These are phyloP conservation scores for Russula olivacea DNA, from an alignment of 768 basidiomycete genomes.

Conservation along the genomic window DNA sequence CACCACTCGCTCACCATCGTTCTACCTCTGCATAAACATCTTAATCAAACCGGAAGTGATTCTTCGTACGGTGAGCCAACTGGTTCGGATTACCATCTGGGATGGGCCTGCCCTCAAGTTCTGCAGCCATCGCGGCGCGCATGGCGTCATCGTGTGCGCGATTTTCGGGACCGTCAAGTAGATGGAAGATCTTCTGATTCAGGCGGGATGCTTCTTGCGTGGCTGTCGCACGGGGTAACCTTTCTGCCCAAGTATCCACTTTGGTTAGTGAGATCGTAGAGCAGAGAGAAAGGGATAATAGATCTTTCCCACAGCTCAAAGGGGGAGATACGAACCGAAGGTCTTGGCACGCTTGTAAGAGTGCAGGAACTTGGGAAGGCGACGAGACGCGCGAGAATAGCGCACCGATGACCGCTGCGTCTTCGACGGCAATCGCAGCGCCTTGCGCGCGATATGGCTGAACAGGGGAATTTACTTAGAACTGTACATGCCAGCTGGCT, in stretches of 20 bases:
- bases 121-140: constrained; percentile 42
- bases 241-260: not conserved
- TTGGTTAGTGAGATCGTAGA: too few species aligned
- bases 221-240: constrained; percentile 40
- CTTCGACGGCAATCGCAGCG: constrained; percentile 46
- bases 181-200: constrained; percentile 52
- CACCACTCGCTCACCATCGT: constrained; percentile 42
- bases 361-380: constrained; percentile 37
- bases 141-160: constrained; percentile 46
- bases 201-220: constrained; percentile 46
- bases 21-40: constrained; percentile 49
- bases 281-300: too few species aligned
- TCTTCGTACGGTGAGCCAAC: constrained; percentile 55
- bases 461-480: not conserved
- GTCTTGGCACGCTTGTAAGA: constrained; percentile 47
- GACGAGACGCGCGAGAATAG: constrained; percentile 45
- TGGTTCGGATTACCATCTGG: constrained; percentile 43
- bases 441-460: constrained; percentile 42
- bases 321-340: constrained; percentile 34
- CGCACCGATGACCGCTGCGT: constrained; percentile 42
- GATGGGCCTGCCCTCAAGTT: constrained; percentile 28
- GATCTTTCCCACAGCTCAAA: too few species aligned
- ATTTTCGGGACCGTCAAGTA: constrained; percentile 50
- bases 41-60: constrained; percentile 43
- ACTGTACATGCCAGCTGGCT: not conserved